These are phyloP conservation scores for Cryptosporidium sp. DNA, from an alignment of 169 alveolate genomes.

Conservation along the genomic window DNA sequence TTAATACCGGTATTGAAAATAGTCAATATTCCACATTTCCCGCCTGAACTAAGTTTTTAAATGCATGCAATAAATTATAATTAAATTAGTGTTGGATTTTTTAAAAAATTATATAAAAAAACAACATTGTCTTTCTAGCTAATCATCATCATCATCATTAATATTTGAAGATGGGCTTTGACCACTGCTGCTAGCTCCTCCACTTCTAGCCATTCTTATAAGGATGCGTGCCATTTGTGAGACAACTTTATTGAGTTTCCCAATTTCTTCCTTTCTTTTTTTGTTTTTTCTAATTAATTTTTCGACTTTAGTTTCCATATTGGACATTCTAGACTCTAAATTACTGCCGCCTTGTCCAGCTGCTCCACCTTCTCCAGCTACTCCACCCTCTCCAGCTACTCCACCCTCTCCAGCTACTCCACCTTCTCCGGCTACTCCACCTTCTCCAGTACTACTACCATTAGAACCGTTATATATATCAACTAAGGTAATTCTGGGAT, in stretches of 20 bases:
- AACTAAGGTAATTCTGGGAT: constrained; percentile 19
- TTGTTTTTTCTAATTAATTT: background rate
- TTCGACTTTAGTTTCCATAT: background rate
- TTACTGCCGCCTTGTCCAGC: too few species aligned
- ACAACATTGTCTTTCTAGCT: background rate
- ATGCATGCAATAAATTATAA: background rate
- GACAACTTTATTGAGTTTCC: background rate
- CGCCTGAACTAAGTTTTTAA: background rate
- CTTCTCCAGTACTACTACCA: background rate
- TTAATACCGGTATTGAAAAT: background rate
- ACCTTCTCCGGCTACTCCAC: constrained; percentile 6
- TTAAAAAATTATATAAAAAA: background rate
- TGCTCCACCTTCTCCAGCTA: background rate
- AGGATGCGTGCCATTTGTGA: background rate
- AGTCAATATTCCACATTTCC: background rate
- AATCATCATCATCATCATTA: background rate
- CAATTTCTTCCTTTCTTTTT: background rate
- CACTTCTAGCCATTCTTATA: background rate
- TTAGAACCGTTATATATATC: background rate
- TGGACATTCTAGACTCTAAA: background rate
- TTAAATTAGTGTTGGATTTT: background rate
- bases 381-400: background rate
- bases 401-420: background rate
- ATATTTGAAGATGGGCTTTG: background rate
- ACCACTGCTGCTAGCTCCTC: background rate